Evolutionary conservation across 768 basidiomycete species (phyloP).

Genomic region (Botryobasidium botryosum): DNA sequence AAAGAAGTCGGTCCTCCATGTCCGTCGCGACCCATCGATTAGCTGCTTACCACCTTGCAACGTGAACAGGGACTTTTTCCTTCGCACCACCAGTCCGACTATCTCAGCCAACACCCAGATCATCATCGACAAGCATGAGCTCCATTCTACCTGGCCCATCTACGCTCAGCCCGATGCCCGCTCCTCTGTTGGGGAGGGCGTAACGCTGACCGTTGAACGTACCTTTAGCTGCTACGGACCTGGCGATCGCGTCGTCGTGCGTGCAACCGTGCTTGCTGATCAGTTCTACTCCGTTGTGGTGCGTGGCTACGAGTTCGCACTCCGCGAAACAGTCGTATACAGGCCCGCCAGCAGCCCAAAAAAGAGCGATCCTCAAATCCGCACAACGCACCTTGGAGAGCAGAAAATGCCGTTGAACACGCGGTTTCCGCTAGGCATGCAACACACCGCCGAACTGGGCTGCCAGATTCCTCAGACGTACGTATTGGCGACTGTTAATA

Average conservation of each 20-base stretch:
- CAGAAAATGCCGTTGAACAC: slow-evolving; percentile 54
- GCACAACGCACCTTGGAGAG: slow-evolving; percentile 40
- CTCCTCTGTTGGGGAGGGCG: slow-evolving; percentile 44
- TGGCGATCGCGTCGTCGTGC: slow-evolving; percentile 59
- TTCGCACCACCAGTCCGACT: slow-evolving; percentile 56
- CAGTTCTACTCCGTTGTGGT: slow-evolving; percentile 55
- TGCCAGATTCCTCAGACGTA: slow-evolving; percentile 56
- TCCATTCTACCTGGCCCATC: slow-evolving; percentile 87
- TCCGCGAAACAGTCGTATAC: slow-evolving; percentile 64
- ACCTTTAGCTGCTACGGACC: slow-evolving; percentile 70
- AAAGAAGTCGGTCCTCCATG: slow-evolving; percentile 73
- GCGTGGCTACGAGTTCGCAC: slow-evolving; percentile 65
- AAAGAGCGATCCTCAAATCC: slow-evolving; percentile 38
- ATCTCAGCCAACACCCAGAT: slow-evolving; percentile 52
- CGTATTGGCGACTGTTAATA: slow-evolving; percentile 63
- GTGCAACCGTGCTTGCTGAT: slow-evolving; percentile 55
- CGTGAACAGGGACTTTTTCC: slow-evolving; percentile 67
- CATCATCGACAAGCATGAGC: slow-evolving; percentile 82
- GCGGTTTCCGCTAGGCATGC: slow-evolving; percentile 55
- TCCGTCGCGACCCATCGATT: slow-evolving; percentile 15
- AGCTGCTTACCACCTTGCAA: not conserved
- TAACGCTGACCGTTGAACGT: slow-evolving; percentile 65
- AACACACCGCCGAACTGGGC: slow-evolving; percentile 54
- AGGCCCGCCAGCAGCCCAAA: slow-evolving; percentile 32
- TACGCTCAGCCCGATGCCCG: slow-evolving; percentile 66